phyloP scores from a whole-genome alignment of 441 rosid species.

The Corymbia calophylla region DNA sequence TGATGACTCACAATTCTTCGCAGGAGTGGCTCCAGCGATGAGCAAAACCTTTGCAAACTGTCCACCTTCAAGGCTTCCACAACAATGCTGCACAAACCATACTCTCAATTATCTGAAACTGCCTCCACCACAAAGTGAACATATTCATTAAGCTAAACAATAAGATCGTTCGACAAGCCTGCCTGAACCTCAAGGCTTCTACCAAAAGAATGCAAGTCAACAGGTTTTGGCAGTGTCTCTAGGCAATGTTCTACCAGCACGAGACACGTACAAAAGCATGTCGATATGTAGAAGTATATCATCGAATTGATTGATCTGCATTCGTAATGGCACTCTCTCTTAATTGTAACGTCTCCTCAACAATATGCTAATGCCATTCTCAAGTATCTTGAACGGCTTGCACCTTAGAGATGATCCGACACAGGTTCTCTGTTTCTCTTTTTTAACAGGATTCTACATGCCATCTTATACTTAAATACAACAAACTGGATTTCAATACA shows the following conservation, averaged over 20 bases:
- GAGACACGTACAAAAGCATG: not conserved
- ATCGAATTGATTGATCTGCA: not conserved
- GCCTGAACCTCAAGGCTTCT: not conserved
- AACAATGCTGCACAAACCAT: not conserved
- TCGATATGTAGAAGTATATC: not conserved
- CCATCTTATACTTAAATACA: not conserved
- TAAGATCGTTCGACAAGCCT: not conserved
- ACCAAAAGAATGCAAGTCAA: not conserved
- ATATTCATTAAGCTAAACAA: not conserved
- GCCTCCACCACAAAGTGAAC: not conserved
- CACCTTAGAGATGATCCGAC: not conserved
- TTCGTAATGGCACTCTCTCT: not conserved
- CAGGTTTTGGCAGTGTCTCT: not conserved
- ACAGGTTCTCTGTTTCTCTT: not conserved
- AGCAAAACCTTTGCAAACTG: slow-evolving; percentile 9
- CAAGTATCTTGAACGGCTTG: not conserved
- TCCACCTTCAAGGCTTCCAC: slow-evolving; percentile 12
- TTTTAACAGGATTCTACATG: not conserved
- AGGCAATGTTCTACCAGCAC: not conserved
- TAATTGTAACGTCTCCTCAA: not conserved
- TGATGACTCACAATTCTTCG: slow-evolving; percentile 1
- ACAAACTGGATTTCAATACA: not conserved
- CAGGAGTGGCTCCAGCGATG: slow-evolving; percentile 8
- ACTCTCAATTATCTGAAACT: not conserved
- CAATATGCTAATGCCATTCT: not conserved